These are phyloP conservation scores for Phaeosphaeriaceae sp. DNA, from an alignment of 2,329 filamentous ascomycete genomes.

Conservation along the genomic window DNA sequence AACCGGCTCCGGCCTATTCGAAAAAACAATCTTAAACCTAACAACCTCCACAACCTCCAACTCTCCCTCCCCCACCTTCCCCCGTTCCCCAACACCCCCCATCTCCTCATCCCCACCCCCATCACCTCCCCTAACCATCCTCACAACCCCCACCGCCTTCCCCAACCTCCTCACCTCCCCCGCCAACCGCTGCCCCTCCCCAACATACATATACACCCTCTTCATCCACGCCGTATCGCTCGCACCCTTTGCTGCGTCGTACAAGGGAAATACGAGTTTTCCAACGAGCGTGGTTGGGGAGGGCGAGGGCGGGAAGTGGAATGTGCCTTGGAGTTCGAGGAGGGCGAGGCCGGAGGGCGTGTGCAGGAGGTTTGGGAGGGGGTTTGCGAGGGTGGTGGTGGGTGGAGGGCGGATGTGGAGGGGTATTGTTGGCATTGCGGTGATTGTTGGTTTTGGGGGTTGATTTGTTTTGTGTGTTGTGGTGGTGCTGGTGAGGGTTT, in stretches of 20 bases:
- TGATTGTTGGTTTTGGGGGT: not conserved
- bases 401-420: constrained; percentile 21
- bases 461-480: not conserved
- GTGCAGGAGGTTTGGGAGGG: constrained; percentile 81
- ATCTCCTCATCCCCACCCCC: constrained; percentile 18
- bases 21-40: constrained; percentile 86
- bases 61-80: constrained; percentile 48
- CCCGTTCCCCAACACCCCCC: constrained; percentile 35
- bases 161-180: constrained; percentile 89
- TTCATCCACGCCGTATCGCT: constrained; percentile 83
- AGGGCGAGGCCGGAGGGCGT: constrained; percentile 89
- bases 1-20: constrained; percentile 83
- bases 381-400: constrained; percentile 49
- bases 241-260: constrained; percentile 56
- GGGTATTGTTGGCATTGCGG: constrained; percentile 41
- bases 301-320: constrained; percentile 70
- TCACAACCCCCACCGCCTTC: constrained; percentile 79
- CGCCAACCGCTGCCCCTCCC: constrained; percentile 83
- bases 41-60: constrained; percentile 88
- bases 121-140: constrained; percentile 44
- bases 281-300: constrained; percentile 64
- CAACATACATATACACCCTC: constrained; percentile 84
- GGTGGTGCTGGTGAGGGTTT: no score
- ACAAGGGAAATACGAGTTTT: constrained; percentile 78
- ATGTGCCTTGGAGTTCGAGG: constrained; percentile 88